Conservation (phyloP, 257 asterid species). For the Salvia miltiorrhiza region DNA sequence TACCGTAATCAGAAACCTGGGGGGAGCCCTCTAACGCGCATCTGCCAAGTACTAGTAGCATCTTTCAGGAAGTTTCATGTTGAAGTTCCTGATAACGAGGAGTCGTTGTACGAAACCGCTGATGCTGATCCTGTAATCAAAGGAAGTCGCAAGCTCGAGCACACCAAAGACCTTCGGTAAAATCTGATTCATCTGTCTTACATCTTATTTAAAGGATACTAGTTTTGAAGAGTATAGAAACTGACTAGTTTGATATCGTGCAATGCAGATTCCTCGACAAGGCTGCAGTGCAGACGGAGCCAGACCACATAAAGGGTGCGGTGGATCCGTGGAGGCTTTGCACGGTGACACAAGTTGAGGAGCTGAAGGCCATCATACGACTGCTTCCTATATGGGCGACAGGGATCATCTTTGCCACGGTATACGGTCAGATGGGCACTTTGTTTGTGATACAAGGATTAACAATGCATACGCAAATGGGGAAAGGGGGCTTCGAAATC, state of each 20-base stretch:
- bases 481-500: constrained; percentile 46
- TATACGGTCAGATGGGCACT: constrained; percentile 63
- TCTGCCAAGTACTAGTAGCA: constrained; percentile 43
- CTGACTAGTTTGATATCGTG: background rate
- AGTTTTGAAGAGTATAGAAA: too few species aligned
- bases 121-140: constrained; percentile 19
- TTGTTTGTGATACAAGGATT: constrained; percentile 61
- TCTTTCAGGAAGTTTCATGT: constrained; percentile 22
- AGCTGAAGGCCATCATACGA: constrained; percentile 61
- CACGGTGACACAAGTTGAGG: constrained; percentile 77
- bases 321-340: constrained; percentile 60
- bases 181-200: background rate
- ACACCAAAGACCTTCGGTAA: constrained; percentile 22
- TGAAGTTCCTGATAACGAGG: constrained; percentile 16
- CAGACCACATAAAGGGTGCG: constrained; percentile 37
- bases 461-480: constrained; percentile 46
- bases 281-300: constrained; percentile 57
- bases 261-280: constrained; percentile 61
- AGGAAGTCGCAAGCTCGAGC: constrained; percentile 32
- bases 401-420: constrained; percentile 57
- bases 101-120: constrained; percentile 16
- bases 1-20: constrained; percentile 70
- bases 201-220: too few species aligned
- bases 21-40: constrained; percentile 66
- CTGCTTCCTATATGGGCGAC: constrained; percentile 74